Evolutionary conservation across 1,139 yeast species (phyloP), one percentile per base, ranked within the genome.

Genomic region (Candida neerlandica): DNA sequence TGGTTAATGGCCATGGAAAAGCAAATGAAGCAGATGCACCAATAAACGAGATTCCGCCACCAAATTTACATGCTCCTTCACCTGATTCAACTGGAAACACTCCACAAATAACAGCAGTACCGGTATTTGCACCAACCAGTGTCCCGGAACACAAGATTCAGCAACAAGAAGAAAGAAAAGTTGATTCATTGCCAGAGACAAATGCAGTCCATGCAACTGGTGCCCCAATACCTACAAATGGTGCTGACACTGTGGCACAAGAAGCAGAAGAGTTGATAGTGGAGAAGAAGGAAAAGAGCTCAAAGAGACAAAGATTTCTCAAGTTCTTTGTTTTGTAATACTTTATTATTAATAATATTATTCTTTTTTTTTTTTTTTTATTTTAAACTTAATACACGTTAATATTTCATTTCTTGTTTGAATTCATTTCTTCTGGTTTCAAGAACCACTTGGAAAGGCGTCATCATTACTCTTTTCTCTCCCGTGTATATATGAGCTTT

Each of bases 251-350:
- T 6, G 12, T 14, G 4, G 3, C 40, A 19, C 27, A 19, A 18
- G 23, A 16, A 10, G 16, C 23, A 19, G 40, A 37, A 19, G 40
- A 37, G n/a, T n/a, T 37, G 10, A 14, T 37, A 5, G 40, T 37
- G 4, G 40, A 37, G 15, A 37, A 37, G 9, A 37, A 37, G 27
- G 40, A 19, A 9, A 37, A 37, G 40, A 27, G 15, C 5, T 5
- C 27, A 12, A 37, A 37, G 40, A 37, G 40, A 9, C 40, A 37
- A 37, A 12, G 40, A 10, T 37, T 37, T 12, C 40, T 37, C 19
- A 37, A 37, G 19, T 37, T 37, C 27, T 37, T 37, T 19, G 40
- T 37, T 10, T 37, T 37, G 27, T 37, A 37, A 37, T 37, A 35
- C 23, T 35, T n/a, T n/a, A 32, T 32, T n/a, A 34, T n/a, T 27